Base-by-base conservation (phyloP, 768 basidiomycete genomes). In the Tricholoma bakamatsutake region DNA sequence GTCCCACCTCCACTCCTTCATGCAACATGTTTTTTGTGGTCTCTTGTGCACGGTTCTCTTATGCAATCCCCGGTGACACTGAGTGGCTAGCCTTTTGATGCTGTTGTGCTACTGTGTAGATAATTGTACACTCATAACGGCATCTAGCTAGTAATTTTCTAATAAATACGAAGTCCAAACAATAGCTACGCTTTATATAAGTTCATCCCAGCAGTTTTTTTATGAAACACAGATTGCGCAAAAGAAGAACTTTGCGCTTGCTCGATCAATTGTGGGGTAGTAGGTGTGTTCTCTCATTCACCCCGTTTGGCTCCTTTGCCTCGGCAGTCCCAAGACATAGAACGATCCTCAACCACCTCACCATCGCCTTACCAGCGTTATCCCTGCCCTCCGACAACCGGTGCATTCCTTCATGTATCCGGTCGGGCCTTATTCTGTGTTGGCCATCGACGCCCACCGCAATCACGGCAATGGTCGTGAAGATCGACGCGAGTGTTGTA, bases 401-500 rank as follows among this genome's bases (percentile, higher is more conserved):
- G 46, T 67, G 67, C 30, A 48, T 11, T 13, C 74, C 63, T n/a
- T 71, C 64, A 46, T 84, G 76, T 27, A 90, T 79, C 12, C 85
- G 73, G 53, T 90, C 89, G 8, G 67, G 64, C 17, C 88, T 76
- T 4, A 90, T 69, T 18, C 87, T 74, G 61, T 88, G 81, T 51
- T 89, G 80, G 15, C 62, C 59, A 63, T 95, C 93, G 35, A 93
- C 80, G 5, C 86, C 76, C 13, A 87, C 76, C 2, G 68, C 66
- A 9, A 93, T 76, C 6, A 82, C 76, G 37, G 83, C 71, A 53
- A 85, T 70, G 0, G 86, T 85, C 2, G 83, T 80, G 48, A 80
- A 72, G 50, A 90, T 84, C 3, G 85, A 78, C 8, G 87, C 81
- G 24, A 95, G 79, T 0, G 85, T 82, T 0, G 88, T 87, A 56